Percentiles rank a stretch among this genome's conserved stretches.
Conservation (phyloP, 352 stramenopile species). For the Hyaloperonospora arabidopsidis region DNA sequence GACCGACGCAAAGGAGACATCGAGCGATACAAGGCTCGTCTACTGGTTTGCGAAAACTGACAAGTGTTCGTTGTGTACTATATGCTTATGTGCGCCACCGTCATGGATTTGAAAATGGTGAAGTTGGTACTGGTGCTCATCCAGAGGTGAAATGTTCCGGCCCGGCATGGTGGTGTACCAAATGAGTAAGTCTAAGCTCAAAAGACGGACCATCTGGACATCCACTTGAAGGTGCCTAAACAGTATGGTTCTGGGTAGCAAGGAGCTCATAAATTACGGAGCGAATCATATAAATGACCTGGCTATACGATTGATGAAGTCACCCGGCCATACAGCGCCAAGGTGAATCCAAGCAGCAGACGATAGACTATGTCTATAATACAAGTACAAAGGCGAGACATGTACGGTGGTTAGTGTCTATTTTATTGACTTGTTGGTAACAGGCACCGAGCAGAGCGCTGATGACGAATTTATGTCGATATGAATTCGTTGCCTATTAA, state of each 20-base stretch:
- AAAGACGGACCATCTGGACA: constrained; percentile 19
- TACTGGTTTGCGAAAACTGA: neutral
- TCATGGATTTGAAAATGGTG: neutral
- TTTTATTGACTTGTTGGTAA: constrained; percentile 15
- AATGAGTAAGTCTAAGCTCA: neutral
- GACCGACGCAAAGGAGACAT: neutral
- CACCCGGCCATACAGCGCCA: constrained; percentile 10
- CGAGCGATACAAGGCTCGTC: neutral
- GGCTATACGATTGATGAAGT: constrained; percentile 16
- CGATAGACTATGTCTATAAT: constrained; percentile 27
- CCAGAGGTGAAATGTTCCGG: neutral
- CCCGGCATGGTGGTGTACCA: neutral
- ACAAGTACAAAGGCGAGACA: neutral
- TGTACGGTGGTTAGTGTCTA: constrained; percentile 16
- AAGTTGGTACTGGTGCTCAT: neutral
- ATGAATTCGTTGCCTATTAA: constrained; percentile 21
- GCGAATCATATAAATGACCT: neutral
- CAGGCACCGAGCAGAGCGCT: constrained; percentile 1
- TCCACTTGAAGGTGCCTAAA: constrained; percentile 20
- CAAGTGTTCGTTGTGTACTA: neutral
- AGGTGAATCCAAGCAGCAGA: constrained; percentile 9
- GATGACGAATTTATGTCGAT: constrained; percentile 2
- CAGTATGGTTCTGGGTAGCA: neutral
- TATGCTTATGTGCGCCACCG: neutral
- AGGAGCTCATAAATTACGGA: neutral